Evolutionary conservation across 768 basidiomycete species (phyloP), one percentile per base, ranked within the genome.

Genomic region (Phaeotremella fagi): DNA sequence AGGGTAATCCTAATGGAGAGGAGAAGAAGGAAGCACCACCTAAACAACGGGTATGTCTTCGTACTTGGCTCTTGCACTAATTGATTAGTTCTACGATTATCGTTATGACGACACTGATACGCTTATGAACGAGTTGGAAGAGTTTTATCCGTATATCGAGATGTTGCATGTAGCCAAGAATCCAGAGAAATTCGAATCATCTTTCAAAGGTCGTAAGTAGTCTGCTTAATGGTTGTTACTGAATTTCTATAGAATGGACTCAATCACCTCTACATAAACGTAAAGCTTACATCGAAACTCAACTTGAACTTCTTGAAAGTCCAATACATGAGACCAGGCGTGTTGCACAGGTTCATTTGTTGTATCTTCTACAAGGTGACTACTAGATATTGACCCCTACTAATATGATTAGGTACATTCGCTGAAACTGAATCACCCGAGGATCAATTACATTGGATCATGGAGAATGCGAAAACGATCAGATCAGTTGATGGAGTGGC

Each of bases 81-180:
- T n/a, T 35, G 33, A 35, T 24, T 66, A 73, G 31, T 42, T 45
- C 18, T 95, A 87, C 74, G 89, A 91, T 78, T 95, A 87, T 76
- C 83, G 86, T 56, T 97, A 97, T 72, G 88, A 94, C 62, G 92
- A 98, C 73, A 91, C 94, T 68, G 90, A 95, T 75, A 91, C 88
- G 3, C 84, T 97, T 18, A 85, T 94, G 81, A 86, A 87, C 65
- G 95, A 99, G 73, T 85, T 99, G 33, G 88, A 97, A 54, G 95
- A 99, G 75, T 97, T 98, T 77, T 98, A 94, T 75, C 89, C 90
- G 20, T 99, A 95, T 75, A 84, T 90, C 56, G 94, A 97, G 78
- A 88, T 90, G 82, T 82, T 87, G 0, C 88, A 91, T 71, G 85
- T 90, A 20, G 83, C 82, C 2, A 87, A 89, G 78, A 89, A 90